These are phyloP conservation scores for Blastobotrys raffinosifermentans DNA, from an alignment of 1,139 yeast species.

Conservation along the genomic window DNA sequence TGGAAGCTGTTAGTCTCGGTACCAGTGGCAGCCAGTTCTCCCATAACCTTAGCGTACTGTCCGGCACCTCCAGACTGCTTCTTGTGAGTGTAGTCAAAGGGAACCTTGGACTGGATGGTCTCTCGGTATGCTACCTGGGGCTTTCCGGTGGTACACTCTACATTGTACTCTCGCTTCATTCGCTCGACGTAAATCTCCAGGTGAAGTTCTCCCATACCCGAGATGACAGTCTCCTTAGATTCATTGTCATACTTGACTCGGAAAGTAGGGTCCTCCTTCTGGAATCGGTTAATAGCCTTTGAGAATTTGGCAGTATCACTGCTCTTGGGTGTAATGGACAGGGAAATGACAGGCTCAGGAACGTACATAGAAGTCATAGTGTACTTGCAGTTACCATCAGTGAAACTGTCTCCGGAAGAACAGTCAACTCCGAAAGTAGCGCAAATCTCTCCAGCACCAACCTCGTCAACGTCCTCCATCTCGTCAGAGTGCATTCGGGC, in stretches of 20 bases:
- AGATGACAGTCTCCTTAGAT: slow-evolving; percentile 90
- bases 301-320: slow-evolving; percentile 88
- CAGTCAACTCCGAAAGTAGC: slow-evolving; percentile 99
- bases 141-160: slow-evolving; percentile 91
- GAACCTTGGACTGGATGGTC: slow-evolving; percentile 65
- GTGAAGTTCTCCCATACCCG: slow-evolving; percentile 98
- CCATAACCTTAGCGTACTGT: slow-evolving; percentile 96
- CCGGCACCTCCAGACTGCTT: slow-evolving; percentile 99
- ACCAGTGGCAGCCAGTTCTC: slow-evolving; percentile 62
- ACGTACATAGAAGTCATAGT: slow-evolving; percentile 98
- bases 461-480: slow-evolving; percentile 95
- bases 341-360: slow-evolving; percentile 95
- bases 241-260: slow-evolving; percentile 86
- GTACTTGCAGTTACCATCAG: slow-evolving; percentile 60
- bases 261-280: slow-evolving; percentile 98
- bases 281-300: slow-evolving; percentile 94
- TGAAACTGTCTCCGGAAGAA: slow-evolving; percentile 98
- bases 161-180: slow-evolving; percentile 95
- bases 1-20: slow-evolving; percentile 57
- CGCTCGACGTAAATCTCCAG: slow-evolving; percentile 96
- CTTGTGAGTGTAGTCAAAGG: slow-evolving; percentile 94
- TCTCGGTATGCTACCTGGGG: slow-evolving; percentile 99
- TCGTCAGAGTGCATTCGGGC: slow-evolving; percentile 99
- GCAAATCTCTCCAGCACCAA: slow-evolving; percentile 97
- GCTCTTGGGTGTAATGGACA: slow-evolving; percentile 81